Conservation (phyloP, 305 asterid genomes). For the Withania somnifera region DNA sequence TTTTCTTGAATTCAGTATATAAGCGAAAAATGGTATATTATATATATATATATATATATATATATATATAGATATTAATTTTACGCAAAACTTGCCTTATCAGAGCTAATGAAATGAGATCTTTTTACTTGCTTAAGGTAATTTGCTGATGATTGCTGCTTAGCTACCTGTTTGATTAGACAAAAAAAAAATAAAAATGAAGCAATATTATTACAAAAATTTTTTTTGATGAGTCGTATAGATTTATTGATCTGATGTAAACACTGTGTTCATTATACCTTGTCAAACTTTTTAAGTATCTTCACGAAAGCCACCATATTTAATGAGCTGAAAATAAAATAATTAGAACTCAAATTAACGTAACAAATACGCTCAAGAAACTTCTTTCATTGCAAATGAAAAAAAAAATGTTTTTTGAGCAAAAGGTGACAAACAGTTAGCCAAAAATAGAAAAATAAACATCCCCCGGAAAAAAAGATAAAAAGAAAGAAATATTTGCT, state of each 20-base stretch:
- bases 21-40: no score
- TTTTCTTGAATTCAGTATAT: no score
- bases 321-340: conserved; percentile 36
- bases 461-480: no score
- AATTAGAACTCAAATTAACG: background rate
- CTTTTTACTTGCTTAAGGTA: conserved; percentile 63
- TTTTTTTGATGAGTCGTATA: background rate
- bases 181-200: background rate
- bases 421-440: background rate
- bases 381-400: background rate
- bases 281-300: conserved; percentile 83
- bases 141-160: conserved; percentile 48
- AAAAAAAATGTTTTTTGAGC: background rate
- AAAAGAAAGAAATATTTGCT: background rate
- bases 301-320: conserved; percentile 81
- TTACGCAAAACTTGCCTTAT: conserved; percentile 33
- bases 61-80: no score
- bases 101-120: conserved; percentile 74
- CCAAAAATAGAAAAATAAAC: background rate
- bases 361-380: conserved; percentile 1
- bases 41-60: no score
- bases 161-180: conserved; percentile 35
- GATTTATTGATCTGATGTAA: background rate
- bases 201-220: background rate
- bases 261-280: no score